phyloP scores from a whole-genome alignment of 139 green algal species.

The Picochlorum costavermella region DNA sequence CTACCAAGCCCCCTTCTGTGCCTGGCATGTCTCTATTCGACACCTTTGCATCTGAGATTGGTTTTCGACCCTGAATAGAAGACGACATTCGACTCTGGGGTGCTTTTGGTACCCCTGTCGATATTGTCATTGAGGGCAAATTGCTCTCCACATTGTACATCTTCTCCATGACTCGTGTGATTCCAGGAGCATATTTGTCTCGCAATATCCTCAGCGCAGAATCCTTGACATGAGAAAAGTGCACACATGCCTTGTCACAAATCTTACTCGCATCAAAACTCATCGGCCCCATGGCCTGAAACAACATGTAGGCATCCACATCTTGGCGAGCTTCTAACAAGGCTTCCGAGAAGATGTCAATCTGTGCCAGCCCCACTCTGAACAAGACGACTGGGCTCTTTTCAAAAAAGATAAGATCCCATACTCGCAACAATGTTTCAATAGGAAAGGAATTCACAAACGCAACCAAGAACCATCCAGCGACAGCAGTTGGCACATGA shows the following conservation, averaged over 20 bases:
- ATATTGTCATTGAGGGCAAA: not conserved
- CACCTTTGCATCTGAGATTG: no score
- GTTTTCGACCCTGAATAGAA: not conserved
- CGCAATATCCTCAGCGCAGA: constrained; percentile 27
- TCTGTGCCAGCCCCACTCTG: constrained; percentile 53
- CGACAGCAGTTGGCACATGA: constrained; percentile 44
- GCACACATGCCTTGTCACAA: constrained; percentile 39
- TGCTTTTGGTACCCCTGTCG: not conserved
- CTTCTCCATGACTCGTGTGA: constrained; percentile 14
- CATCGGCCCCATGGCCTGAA: constrained; percentile 53
- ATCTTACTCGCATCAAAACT: constrained; percentile 49
- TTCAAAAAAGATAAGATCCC: constrained; percentile 77
- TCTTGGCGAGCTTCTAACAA: constrained; percentile 40
- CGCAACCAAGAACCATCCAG: constrained; percentile 74
- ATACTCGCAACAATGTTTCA: constrained; percentile 73
- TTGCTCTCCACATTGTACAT: not conserved
- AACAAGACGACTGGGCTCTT: constrained; percentile 60
- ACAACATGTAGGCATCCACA: constrained; percentile 40
- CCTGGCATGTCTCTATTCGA: not conserved
- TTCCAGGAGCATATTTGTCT: constrained; percentile 22
- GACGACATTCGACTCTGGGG: not conserved
- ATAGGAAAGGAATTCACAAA: constrained; percentile 85
- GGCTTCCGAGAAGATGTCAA: constrained; percentile 62
- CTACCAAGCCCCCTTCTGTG: not conserved
- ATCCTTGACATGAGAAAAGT: constrained; percentile 28